Percentiles rank a stretch among this genome's conserved stretches.
Conservation (phyloP, 306 rosid genomes). For the Malus sylvestris region DNA sequence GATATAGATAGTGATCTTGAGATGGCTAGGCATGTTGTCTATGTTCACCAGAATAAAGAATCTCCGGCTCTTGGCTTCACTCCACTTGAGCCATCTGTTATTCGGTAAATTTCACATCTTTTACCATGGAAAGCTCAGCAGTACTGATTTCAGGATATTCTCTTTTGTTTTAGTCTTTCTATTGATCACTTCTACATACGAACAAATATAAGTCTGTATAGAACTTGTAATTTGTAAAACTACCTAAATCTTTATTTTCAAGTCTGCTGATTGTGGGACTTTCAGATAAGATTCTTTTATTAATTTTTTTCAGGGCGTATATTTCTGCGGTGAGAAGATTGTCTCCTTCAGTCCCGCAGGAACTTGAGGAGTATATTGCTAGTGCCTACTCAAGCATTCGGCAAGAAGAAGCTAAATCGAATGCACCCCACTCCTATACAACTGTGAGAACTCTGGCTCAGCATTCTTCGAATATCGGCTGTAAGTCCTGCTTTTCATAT, state of each 20-base stretch:
- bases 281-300: slow-evolving; percentile 4
- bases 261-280: not conserved
- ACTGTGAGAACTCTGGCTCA: slow-evolving; percentile 91
- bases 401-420: slow-evolving; percentile 90
- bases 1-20: slow-evolving; percentile 96
- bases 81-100: slow-evolving; percentile 94
- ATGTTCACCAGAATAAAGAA: slow-evolving; percentile 15
- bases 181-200: not conserved
- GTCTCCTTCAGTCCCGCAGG: slow-evolving; percentile 76
- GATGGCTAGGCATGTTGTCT: too few relatives aligned
- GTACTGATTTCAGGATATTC: slow-evolving; percentile 2
- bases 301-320: slow-evolving; percentile 48
- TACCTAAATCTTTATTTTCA: not conserved
- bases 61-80: slow-evolving; percentile 89
- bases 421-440: slow-evolving; percentile 86
- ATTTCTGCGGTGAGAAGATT: slow-evolving; percentile 91
- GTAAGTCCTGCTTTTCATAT: slow-evolving; percentile 37
- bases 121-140: not conserved
- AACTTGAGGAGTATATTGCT: slow-evolving; percentile 88
- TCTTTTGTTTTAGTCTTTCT: slow-evolving; percentile 1
- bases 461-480: slow-evolving; percentile 91
- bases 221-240: not conserved
- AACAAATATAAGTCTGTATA: not conserved
- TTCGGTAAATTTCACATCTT: slow-evolving; percentile 50
- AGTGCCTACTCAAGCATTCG: slow-evolving; percentile 84